A percentile compares a stretch with the other conserved stretches of the same genome.
These are phyloP conservation scores for Picea glauca DNA, from an alignment of 75 land plant species.

Conservation along the genomic window DNA sequence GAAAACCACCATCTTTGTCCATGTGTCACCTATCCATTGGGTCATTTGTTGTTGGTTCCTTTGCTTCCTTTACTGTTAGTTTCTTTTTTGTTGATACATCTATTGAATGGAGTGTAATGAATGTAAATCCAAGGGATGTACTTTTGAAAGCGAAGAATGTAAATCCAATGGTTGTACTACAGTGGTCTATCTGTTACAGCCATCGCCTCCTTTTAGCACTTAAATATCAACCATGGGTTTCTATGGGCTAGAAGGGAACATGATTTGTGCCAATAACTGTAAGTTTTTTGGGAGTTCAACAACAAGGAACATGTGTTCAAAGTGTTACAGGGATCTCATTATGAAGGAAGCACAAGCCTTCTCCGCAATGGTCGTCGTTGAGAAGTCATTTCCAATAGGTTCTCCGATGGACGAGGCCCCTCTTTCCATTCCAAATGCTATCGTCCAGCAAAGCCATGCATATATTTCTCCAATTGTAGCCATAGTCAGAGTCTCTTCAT, in stretches of 20 bases:
- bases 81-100: no score
- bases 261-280: slow-evolving; percentile 42
- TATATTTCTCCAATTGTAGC: background rate
- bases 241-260: slow-evolving; percentile 33
- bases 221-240: slow-evolving; percentile 13
- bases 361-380: slow-evolving; percentile 36
- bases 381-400: slow-evolving; percentile 23
- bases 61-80: no score
- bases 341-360: background rate
- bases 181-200: no score
- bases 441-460: background rate
- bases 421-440: background rate
- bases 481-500: background rate
- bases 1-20: no score
- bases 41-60: no score
- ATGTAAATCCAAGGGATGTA: no score
- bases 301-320: slow-evolving; percentile 43
- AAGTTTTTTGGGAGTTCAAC: slow-evolving; percentile 48
- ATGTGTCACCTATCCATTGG: no score
- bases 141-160: no score
- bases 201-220: no score
- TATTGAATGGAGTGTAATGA: no score
- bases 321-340: slow-evolving; percentile 27
- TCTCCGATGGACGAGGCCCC: background rate
- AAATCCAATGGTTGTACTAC: no score